A percentile compares a stretch with the other conserved stretches of the same genome.
These are phyloP conservation scores for Phytophthora crassamura DNA, from an alignment of 352 stramenopile species.

Conservation along the genomic window DNA sequence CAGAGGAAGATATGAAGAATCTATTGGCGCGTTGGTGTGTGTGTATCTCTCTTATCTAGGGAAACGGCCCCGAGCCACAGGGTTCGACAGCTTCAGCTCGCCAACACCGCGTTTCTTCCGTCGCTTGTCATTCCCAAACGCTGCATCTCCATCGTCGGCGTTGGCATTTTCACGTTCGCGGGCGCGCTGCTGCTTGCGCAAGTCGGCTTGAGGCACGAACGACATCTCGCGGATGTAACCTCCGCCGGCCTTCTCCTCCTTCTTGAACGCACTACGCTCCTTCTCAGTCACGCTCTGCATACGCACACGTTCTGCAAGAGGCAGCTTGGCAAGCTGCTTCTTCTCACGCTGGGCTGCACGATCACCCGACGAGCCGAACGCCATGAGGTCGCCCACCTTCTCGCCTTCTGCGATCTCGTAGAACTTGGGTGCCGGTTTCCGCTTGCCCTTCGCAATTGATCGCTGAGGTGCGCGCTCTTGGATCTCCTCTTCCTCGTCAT, in stretches of 20 bases:
- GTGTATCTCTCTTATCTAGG: conserved; percentile 53
- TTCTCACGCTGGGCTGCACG: conserved; percentile 75
- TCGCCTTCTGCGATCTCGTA: conserved; percentile 88
- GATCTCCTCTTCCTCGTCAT: conserved; percentile 58
- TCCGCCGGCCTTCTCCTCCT: conserved; percentile 73
- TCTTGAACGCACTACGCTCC: conserved; percentile 85
- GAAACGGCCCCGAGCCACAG: conserved; percentile 56
- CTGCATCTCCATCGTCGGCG: conserved; percentile 18
- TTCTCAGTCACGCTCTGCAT: conserved; percentile 78
- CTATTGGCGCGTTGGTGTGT: conserved; percentile 15
- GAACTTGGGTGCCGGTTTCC: conserved; percentile 67
- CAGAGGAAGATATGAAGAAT: conserved; percentile 20
- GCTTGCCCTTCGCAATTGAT: conserved; percentile 40
- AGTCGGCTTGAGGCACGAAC: conserved; percentile 71
- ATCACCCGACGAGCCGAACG: conserved; percentile 75
- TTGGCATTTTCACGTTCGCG: conserved; percentile 31
- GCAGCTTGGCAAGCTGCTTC: conserved; percentile 81
- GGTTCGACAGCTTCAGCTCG: conserved; percentile 71
- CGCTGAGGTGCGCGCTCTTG: conserved; percentile 18
- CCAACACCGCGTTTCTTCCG: conserved; percentile 85
- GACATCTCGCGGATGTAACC: conserved; percentile 89
- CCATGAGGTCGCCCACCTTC: conserved; percentile 82
- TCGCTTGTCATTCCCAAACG: conserved; percentile 42
- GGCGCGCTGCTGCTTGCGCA: conserved; percentile 59
- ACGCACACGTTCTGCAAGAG: conserved; percentile 77